Percentiles rank a stretch among this genome's conserved stretches.
Evolutionary conservation across 495 filamentous ascomycete genomes (phyloP).

Genomic region (Xeromyces bisporus): DNA sequence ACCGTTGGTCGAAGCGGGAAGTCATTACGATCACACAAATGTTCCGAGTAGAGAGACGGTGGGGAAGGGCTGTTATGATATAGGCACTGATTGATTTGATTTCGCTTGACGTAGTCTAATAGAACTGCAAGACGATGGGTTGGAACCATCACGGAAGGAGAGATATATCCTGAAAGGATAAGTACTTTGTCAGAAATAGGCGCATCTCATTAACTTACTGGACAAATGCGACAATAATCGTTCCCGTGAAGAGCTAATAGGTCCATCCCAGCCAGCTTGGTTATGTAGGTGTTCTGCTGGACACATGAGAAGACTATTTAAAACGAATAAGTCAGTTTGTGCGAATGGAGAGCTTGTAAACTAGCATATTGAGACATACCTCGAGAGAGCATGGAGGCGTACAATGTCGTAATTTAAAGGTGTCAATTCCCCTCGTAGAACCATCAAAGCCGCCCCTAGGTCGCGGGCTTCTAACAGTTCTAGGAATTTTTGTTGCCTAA

Average conservation of each 20-base stretch:
- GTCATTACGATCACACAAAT: conserved; percentile 60
- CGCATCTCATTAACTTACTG: conserved; percentile 35
- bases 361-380: conserved; percentile 27
- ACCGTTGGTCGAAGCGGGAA: conserved; percentile 55
- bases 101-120: conserved; percentile 65
- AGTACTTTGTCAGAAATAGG: not conserved
- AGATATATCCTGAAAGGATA: conserved; percentile 55
- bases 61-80: conserved; percentile 72
- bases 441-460: conserved; percentile 52
- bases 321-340: conserved; percentile 2
- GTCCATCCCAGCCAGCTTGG: conserved; percentile 82
- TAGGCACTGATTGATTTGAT: conserved; percentile 65
- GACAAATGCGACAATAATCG: conserved; percentile 66
- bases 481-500: conserved; percentile 88
- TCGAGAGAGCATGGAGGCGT: conserved; percentile 67
- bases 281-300: conserved; percentile 58
- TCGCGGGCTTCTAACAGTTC: conserved; percentile 72
- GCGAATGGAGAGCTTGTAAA: conserved; percentile 3
- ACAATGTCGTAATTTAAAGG: conserved; percentile 66
- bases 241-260: conserved; percentile 58
- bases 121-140: conserved; percentile 77
- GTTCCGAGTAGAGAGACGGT: conserved; percentile 79
- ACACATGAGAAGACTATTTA: conserved; percentile 68
- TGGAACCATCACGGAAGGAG: conserved; percentile 95
- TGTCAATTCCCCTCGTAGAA: conserved; percentile 75